A percentile compares a stretch with the other conserved stretches of the same genome.
phyloP scores from a whole-genome alignment of 805 yeast species.

The Suhomyces prunicola region DNA sequence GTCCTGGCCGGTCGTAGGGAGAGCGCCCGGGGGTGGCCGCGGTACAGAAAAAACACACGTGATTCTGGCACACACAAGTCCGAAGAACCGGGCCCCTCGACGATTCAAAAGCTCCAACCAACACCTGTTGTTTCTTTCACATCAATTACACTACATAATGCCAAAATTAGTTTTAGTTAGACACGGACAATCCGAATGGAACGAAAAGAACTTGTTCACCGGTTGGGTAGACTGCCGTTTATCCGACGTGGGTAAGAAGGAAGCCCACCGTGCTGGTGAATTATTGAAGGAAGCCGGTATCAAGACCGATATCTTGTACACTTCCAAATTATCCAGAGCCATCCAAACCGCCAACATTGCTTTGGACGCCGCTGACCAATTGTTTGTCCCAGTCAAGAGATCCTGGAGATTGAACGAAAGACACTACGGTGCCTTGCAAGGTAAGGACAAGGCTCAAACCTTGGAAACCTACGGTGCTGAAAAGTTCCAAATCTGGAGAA shows the following conservation, averaged over 20 bases:
- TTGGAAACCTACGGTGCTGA: constrained; percentile 84
- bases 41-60: not conserved
- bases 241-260: constrained; percentile 79
- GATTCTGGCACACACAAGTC: constrained; percentile 8
- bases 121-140: not conserved
- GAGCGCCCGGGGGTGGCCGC: not conserved
- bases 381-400: constrained; percentile 89
- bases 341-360: constrained; percentile 97
- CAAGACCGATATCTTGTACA: constrained; percentile 83
- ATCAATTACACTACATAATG: not conserved
- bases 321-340: constrained; percentile 90
- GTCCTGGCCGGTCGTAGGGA: not conserved
- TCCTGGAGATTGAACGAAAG: constrained; percentile 98
- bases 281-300: constrained; percentile 82
- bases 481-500: constrained; percentile 95
- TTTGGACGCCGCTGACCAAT: constrained; percentile 80
- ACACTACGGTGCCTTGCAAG: constrained; percentile 98
- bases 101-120: not conserved
- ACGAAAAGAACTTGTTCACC: constrained; percentile 95
- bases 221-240: constrained; percentile 97
- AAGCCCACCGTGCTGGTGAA: constrained; percentile 92
- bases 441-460: constrained; percentile 95
- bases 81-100: constrained; percentile 9
- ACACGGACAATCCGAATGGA: constrained; percentile 99
- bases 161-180: constrained; percentile 82